These are phyloP conservation scores for Dryas integrifolia DNA, from an alignment of 331 rosid species.

Conservation along the genomic window DNA sequence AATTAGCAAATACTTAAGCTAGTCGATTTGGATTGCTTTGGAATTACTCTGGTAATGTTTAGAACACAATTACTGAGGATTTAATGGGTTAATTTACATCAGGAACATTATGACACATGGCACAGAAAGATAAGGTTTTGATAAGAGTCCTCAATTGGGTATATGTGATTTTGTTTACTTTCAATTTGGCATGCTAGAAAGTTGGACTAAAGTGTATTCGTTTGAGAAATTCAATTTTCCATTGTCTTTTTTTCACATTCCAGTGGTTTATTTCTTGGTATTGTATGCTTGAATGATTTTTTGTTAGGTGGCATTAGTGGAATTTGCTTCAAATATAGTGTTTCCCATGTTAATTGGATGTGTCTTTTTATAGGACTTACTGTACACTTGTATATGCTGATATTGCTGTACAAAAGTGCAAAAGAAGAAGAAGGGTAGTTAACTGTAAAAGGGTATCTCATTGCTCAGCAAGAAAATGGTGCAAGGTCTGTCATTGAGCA, in stretches of 20 bases:
- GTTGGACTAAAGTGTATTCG: not conserved
- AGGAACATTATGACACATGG: not conserved
- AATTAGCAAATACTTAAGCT: not conserved
- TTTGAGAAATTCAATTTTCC: not conserved
- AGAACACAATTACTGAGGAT: not conserved
- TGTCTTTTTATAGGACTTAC: not conserved
- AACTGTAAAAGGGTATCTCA: not conserved
- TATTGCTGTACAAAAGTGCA: not conserved
- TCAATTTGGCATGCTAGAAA: not conserved
- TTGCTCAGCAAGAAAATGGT: slow-evolving; percentile 40
- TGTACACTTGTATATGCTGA: slow-evolving; percentile 13
- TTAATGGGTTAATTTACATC: not conserved
- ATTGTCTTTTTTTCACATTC: not conserved
- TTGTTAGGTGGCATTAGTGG: not conserved
- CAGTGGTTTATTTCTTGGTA: not conserved
- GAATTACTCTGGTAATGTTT: slow-evolving; percentile 1
- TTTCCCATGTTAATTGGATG: not conserved
- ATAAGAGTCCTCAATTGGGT: slow-evolving; percentile 6
- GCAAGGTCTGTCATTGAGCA: slow-evolving; percentile 56
- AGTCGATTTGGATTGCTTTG: not conserved
- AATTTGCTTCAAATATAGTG: not conserved
- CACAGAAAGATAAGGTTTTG: slow-evolving; percentile 14
- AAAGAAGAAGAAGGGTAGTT: slow-evolving; percentile 3
- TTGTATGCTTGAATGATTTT: not conserved
- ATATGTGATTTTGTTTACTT: not conserved